Conservation (phyloP, 345 rosid genomes). For the Sonneratia caseolaris region DNA sequence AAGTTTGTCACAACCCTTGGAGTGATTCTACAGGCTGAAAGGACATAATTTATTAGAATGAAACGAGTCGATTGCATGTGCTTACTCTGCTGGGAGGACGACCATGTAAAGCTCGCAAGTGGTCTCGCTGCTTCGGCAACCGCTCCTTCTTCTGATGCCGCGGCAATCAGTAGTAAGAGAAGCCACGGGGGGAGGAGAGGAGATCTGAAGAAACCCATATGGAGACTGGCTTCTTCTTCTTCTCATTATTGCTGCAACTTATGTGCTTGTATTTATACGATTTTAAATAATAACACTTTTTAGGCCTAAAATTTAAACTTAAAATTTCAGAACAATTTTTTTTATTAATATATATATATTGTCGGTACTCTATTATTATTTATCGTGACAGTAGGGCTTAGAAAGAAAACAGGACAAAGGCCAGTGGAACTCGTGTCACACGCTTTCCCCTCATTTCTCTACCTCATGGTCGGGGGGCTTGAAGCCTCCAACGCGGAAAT, state of each 20-base stretch:
- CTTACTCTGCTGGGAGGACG: slow-evolving; percentile 20
- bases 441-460: slow-evolving; percentile 2
- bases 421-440: slow-evolving; percentile 3
- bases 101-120: slow-evolving; percentile 14
- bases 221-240: neutral
- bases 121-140: slow-evolving; percentile 26
- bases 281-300: neutral
- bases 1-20: neutral
- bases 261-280: neutral
- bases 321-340: too few species aligned
- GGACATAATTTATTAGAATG: neutral
- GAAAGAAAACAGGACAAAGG: neutral
- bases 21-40: too few species aligned
- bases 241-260: neutral
- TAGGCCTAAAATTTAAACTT: too few species aligned
- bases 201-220: slow-evolving; percentile 18
- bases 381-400: neutral
- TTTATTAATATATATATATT: too few species aligned
- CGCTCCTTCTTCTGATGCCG: slow-evolving; percentile 7
- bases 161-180: slow-evolving; percentile 13
- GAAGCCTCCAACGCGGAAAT: neutral
- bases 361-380: neutral
- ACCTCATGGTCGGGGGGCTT: neutral
- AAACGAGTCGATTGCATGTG: neutral
- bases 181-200: slow-evolving; percentile 19